phyloP scores from a whole-genome alignment of 2,329 filamentous ascomycete genomes.

The Lachnum nothofagi region DNA sequence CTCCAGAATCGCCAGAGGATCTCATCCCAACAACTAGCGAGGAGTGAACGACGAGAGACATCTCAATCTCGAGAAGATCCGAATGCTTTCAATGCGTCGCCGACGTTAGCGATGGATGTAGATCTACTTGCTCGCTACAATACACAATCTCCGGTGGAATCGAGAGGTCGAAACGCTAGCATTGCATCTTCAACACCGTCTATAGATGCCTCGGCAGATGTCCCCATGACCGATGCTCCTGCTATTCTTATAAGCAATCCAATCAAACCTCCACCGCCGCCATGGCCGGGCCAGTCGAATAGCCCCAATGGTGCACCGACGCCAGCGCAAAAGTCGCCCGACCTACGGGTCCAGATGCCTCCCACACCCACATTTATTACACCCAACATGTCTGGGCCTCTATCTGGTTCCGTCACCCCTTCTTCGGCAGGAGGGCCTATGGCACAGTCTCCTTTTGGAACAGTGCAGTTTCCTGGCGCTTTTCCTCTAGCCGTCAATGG shows the following conservation, averaged over 20 bases:
- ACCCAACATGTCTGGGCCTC: constrained; percentile 32
- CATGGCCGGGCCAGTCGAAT: constrained; percentile 23
- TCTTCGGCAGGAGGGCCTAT: constrained; percentile 41
- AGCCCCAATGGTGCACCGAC: neutral
- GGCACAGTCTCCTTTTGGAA: constrained; percentile 48
- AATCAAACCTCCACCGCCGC: constrained; percentile 31
- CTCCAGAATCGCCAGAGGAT: constrained; percentile 29
- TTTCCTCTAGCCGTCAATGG: constrained; percentile 43
- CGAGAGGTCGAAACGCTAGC: constrained; percentile 22
- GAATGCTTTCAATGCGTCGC: constrained; percentile 15
- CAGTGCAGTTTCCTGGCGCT: constrained; percentile 38
- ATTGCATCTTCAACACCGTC: constrained; percentile 27
- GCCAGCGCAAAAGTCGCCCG: constrained; percentile 19
- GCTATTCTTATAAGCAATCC: constrained; percentile 15
- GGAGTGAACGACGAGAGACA: constrained; percentile 8
- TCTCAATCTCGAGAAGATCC: constrained; percentile 12
- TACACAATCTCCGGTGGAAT: constrained; percentile 22
- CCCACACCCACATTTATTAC: constrained; percentile 47
- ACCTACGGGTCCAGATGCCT: constrained; percentile 48
- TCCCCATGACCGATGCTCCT: constrained; percentile 27
- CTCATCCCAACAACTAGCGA: constrained; percentile 17
- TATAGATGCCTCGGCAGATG: constrained; percentile 22
- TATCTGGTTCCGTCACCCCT: constrained; percentile 39
- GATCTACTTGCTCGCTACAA: constrained; percentile 15
- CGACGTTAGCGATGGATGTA: constrained; percentile 23